Evolutionary conservation across 2,329 filamentous ascomycete genomes (phyloP), one percentile per base, ranked within the genome.

Genomic region (Lasiodiplodia citricola): DNA sequence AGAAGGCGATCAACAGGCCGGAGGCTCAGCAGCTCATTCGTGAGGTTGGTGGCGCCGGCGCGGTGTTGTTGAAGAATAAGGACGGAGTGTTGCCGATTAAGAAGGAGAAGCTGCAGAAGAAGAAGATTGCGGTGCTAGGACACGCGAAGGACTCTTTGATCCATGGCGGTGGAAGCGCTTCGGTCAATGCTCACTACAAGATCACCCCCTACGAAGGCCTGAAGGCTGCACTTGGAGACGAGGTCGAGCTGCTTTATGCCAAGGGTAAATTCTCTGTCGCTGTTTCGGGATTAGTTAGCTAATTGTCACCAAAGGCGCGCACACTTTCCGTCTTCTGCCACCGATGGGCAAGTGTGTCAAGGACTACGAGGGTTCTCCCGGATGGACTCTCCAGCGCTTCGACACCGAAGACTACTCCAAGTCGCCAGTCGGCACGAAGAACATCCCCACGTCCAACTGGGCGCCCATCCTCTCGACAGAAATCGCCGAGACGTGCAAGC

Each of bases 141-240:
- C 91, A 91, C 70, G 88, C 88, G n/a, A 90, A 90, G 74, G 82
- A 88, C 67, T 86, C 89, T 0, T 90, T 91, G 71, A 88, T 87
- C n/a, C 87, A 87, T 16, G 89, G 90, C 58, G 89, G 89, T 51
- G 89, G 90, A 64, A 91, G 89, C 74, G 89, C 90, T n/a, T 90
- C 87, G 70, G 79, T 91, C 62, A 91, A 91, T 74, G 88, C 90
- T 0, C 91, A 91, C 77, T 91, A 91, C 77, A 88, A 83, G 72
- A 89, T 88, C 3, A 83, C 89, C 11, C 90, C 90, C 0, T 83
- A 89, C 60, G 88, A 90, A 56, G 65, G 65, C 11, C 13, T 67
- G 52, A 56, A 66, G 52, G 63, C 50, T 14, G 51, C 50, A 3
- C 14, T 56, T 23, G 63, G 51, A 16, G 51, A 66, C 14, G 47